Percentiles rank a stretch among this genome's conserved stretches.
These are phyloP conservation scores for Neurospora africana DNA, from an alignment of 495 filamentous ascomycete genomes.

Conservation along the genomic window DNA sequence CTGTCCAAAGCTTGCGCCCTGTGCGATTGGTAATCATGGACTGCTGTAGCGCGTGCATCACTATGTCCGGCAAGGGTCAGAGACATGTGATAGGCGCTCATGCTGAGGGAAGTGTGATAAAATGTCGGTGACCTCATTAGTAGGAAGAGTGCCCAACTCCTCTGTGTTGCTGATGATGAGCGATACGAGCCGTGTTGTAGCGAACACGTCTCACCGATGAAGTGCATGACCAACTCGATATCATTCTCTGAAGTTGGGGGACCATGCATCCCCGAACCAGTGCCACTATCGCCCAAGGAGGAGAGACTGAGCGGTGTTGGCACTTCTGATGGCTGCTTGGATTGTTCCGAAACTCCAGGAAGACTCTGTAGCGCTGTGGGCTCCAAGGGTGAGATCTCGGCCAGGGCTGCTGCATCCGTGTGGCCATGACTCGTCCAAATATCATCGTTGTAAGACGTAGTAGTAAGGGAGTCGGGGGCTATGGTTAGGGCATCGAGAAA, in stretches of 20 bases:
- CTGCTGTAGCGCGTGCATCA: background rate
- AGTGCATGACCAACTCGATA: conserved; percentile 3
- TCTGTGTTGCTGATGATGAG: background rate
- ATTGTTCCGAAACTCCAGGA: background rate
- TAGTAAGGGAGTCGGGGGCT: background rate
- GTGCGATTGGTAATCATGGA: conserved; percentile 2
- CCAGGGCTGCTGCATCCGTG: background rate
- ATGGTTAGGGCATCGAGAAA: background rate
- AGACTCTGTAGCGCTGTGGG: background rate
- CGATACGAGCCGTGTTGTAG: background rate
- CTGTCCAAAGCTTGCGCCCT: background rate
- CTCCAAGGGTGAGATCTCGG: background rate
- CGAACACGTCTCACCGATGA: background rate
- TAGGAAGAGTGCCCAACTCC: conserved; percentile 1
- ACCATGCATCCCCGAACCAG: background rate
- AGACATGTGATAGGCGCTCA: background rate
- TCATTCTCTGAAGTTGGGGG: background rate
- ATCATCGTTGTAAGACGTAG: background rate
- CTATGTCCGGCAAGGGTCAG: background rate
- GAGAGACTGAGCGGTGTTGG: background rate
- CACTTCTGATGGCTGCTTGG: background rate
- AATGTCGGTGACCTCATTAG: background rate
- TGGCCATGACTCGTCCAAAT: background rate
- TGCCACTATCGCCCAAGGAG: background rate
- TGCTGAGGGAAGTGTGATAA: conserved; percentile 2